phyloP scores from a whole-genome alignment of 257 asterid species.

The Solanum boliviense region DNA sequence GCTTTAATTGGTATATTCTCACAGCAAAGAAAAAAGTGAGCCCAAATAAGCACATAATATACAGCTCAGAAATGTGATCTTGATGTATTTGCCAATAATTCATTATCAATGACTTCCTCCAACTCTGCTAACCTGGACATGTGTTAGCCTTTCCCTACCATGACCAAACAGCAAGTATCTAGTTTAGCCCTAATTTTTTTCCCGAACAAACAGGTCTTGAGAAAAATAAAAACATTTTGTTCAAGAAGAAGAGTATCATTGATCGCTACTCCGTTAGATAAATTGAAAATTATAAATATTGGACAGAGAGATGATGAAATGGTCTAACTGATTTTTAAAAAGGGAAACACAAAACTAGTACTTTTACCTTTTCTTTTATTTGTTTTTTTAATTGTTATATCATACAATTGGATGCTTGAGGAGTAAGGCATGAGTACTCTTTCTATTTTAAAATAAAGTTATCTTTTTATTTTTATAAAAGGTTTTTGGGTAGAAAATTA shows the following conservation, averaged over 20 bases:
- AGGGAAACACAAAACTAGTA: background rate
- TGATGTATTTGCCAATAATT: background rate
- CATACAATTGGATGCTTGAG: background rate
- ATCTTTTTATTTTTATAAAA: too few relatives aligned
- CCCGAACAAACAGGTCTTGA: background rate
- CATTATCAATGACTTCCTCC: background rate
- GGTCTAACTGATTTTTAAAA: background rate
- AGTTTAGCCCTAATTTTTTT: background rate
- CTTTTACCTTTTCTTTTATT: background rate
- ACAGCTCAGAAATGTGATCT: background rate
- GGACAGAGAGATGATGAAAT: background rate
- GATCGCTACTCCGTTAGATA: background rate
- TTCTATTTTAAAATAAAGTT: too few relatives aligned
- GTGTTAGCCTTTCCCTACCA: background rate
- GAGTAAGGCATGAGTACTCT: background rate
- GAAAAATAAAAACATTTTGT: background rate
- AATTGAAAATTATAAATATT: background rate
- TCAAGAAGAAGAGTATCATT: background rate
- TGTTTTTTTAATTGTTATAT: too few relatives aligned
- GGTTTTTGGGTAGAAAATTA: background rate
- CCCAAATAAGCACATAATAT: background rate
- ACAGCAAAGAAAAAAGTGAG: background rate
- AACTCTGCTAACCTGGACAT: background rate
- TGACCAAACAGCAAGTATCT: background rate
- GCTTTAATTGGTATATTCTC: background rate